Evolutionary conservation across 164 flowering plant genomes (phyloP), one percentile per base, ranked within the genome.

Genomic region (Litsea cubeba): DNA sequence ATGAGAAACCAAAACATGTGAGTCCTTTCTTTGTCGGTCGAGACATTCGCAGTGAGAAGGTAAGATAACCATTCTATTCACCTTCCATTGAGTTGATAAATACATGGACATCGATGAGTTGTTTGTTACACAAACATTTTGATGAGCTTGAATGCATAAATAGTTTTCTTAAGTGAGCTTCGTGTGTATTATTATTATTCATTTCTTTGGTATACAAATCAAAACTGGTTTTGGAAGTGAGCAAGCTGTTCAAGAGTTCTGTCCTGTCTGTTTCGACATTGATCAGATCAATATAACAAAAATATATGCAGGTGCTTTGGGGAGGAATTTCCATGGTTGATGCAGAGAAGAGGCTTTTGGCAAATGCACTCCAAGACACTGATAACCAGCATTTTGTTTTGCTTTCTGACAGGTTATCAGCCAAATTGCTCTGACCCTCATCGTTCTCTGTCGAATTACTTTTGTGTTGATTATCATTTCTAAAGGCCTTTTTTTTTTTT

Each of bases 311-410:
- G 97, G 97, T 95, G 51, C 85, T 81, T 2, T 95, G 98, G 97
- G 98, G 98, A 5, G 85, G 82, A 79, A 89, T 92, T 76, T 95
- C 98, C 58, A 95, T 95, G 98, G 88, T 95, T 79, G 95, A 91
- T 86, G 98, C 98, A 12, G 97, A 95, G 82, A 90, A 79, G 81
- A 77, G 98, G 62, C 86, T 95, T 76, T 78, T 95, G 77, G 93
- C 89, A 65, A 79, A 83, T 86, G 98, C 97, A 60, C 88, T 95
- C 18, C 79, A 77, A 74, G 97, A 93, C 74, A 81, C 85, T 70
- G 91, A 88, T 76, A 95, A 95, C 76, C 91, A 87, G 73, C 98
- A 93, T 69, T 95, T 95, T 89, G 89, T 92, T 65, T 79, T 95
- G 77, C 97, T 95, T 82, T 95, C 98, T 68, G 97, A 95, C 78